Evolutionary conservation across 2,329 filamentous ascomycete genomes (phyloP).

Genomic region (Monosporascus sp.): DNA sequence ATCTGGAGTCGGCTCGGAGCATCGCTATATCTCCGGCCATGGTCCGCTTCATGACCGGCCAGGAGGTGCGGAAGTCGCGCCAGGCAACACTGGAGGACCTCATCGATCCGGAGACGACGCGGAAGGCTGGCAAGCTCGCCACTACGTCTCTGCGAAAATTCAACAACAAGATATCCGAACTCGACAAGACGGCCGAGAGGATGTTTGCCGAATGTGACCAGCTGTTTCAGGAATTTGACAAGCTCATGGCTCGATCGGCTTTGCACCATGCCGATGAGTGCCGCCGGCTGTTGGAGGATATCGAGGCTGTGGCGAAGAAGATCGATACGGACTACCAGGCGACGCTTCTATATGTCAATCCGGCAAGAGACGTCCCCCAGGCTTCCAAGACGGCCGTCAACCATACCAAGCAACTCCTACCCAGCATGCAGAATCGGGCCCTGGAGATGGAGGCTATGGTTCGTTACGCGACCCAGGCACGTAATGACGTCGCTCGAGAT

Average conservation of each 20-base stretch:
- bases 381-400: slow-evolving; percentile 59
- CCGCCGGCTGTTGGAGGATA: slow-evolving; percentile 69
- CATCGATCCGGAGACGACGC: slow-evolving; percentile 67
- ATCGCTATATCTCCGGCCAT: slow-evolving; percentile 63
- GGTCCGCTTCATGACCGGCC: slow-evolving; percentile 58
- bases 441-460: slow-evolving; percentile 58
- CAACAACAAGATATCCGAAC: slow-evolving; percentile 50
- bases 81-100: slow-evolving; percentile 66
- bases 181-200: slow-evolving; percentile 54
- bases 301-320: slow-evolving; percentile 80
- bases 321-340: slow-evolving; percentile 82
- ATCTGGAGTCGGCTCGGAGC: slow-evolving; percentile 58
- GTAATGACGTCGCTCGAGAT: slow-evolving; percentile 61
- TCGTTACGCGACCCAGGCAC: slow-evolving; percentile 55
- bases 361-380: slow-evolving; percentile 54
- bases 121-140: slow-evolving; percentile 64
- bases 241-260: slow-evolving; percentile 48
- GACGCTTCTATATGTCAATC: slow-evolving; percentile 62
- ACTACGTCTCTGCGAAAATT: slow-evolving; percentile 55
- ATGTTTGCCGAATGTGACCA: slow-evolving; percentile 58
- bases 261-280: slow-evolving; percentile 58
- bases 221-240: slow-evolving; percentile 59
- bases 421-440: slow-evolving; percentile 50
- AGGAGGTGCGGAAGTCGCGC: slow-evolving; percentile 36
- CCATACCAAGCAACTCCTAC: slow-evolving; percentile 58